Conservation (phyloP, 306 rosid species). For the Biancaea sappan region DNA sequence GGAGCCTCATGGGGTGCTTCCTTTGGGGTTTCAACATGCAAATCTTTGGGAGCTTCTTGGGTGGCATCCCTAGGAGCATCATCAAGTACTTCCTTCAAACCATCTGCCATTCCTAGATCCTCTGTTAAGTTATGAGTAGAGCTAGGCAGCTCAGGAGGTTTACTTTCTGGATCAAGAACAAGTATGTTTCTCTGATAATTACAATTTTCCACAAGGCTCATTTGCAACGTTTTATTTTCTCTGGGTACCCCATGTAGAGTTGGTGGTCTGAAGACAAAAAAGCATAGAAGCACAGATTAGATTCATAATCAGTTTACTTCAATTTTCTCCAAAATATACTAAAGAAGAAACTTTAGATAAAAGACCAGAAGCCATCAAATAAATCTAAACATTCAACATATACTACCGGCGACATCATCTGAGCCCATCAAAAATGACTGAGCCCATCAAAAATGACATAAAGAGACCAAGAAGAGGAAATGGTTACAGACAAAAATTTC, state of each 20-base stretch:
- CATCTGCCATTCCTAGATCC: slow-evolving; percentile 45
- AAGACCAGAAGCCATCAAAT: not conserved
- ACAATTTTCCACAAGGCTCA: slow-evolving; percentile 68
- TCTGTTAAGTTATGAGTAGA: slow-evolving; percentile 49
- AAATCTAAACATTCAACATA: not conserved
- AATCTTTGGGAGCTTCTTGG: slow-evolving; percentile 34
- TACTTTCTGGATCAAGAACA: slow-evolving; percentile 66
- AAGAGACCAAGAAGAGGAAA: not conserved
- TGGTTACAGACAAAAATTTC: not conserved
- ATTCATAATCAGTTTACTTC: not conserved
- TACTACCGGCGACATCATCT: not conserved
- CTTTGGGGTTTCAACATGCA: slow-evolving; percentile 39
- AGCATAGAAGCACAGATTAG: not conserved
- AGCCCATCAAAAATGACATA: not conserved
- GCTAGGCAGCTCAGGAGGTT: slow-evolving; percentile 54
- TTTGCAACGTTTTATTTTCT: slow-evolving; percentile 68
- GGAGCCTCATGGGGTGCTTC: slow-evolving; percentile 38
- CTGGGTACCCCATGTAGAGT: slow-evolving; percentile 90
- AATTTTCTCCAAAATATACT: not conserved
- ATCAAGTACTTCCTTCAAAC: slow-evolving; percentile 35
- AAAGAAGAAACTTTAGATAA: not conserved
- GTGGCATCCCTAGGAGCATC: slow-evolving; percentile 37
- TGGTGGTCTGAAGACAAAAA: slow-evolving; percentile 68
- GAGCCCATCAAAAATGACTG: not conserved
- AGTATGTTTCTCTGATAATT: slow-evolving; percentile 69